A percentile compares a stretch with the other conserved stretches of the same genome.
These are phyloP conservation scores for Calonectria pseudoturangicola DNA, from an alignment of 2,329 filamentous ascomycete genomes.

Conservation along the genomic window DNA sequence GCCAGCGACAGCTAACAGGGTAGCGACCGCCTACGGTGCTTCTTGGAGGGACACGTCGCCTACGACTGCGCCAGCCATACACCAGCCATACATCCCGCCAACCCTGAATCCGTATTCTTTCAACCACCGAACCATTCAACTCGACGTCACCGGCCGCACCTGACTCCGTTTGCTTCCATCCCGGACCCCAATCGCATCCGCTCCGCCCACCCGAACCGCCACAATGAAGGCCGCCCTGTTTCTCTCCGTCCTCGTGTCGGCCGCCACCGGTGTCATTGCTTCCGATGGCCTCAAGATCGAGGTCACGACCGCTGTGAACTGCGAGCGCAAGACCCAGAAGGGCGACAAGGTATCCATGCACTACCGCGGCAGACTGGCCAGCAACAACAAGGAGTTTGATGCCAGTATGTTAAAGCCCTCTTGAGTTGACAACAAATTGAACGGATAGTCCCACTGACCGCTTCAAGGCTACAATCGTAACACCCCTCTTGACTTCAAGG, in stretches of 20 bases:
- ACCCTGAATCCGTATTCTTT: constrained; percentile 43
- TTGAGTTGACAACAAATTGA: constrained; percentile 13
- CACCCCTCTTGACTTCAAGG: constrained; percentile 83
- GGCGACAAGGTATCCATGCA: constrained; percentile 91
- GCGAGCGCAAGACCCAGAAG: constrained; percentile 83
- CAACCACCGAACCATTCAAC: constrained; percentile 42
- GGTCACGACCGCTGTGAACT: constrained; percentile 83
- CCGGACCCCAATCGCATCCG: constrained; percentile 28
- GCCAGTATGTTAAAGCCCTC: constrained; percentile 70
- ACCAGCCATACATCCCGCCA: constrained; percentile 39
- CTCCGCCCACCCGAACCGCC: constrained; percentile 43
- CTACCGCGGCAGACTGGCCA: constrained; percentile 88
- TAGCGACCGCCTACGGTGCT: constrained; percentile 21
- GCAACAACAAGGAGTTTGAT: constrained; percentile 88
- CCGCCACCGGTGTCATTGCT: constrained; percentile 70
- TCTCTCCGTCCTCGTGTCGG: constrained; percentile 71
- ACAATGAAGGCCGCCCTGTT: constrained; percentile 71
- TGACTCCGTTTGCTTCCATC: constrained; percentile 36
- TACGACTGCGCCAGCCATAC: constrained; percentile 35
- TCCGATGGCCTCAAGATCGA: constrained; percentile 83
- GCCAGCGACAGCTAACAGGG: constrained; percentile 26
- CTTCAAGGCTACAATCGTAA: constrained; percentile 81
- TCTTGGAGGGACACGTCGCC: constrained; percentile 52
- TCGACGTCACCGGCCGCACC: constrained; percentile 51
- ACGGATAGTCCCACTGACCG: constrained; percentile 23